These are phyloP conservation scores for Russula lepida DNA, from an alignment of 768 basidiomycete species.

Conservation along the genomic window DNA sequence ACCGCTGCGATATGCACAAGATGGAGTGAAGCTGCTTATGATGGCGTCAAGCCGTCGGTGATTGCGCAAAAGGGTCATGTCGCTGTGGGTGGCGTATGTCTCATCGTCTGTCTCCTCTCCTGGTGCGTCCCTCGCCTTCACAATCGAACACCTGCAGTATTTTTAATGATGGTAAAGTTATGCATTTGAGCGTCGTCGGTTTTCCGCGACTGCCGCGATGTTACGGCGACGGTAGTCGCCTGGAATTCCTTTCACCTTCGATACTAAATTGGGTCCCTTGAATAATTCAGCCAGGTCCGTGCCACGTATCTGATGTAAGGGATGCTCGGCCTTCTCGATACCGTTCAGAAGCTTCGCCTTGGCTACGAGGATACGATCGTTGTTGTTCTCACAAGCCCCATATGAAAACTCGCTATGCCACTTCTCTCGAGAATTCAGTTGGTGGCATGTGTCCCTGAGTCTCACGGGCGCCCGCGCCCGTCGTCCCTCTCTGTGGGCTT, in stretches of 20 bases:
- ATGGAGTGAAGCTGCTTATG: constrained; percentile 22
- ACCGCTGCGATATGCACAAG: constrained; percentile 23
- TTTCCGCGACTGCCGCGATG: neutral
- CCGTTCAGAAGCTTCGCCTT: neutral
- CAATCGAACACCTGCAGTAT: neutral
- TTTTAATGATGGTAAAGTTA: neutral
- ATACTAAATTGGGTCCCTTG: neutral
- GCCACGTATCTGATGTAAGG: neutral
- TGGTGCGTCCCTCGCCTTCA: neutral
- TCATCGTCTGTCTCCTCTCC: constrained; percentile 14
- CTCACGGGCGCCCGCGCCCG: neutral
- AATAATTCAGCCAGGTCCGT: neutral
- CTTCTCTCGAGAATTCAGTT: neutral
- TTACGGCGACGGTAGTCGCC: neutral
- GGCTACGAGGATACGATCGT: neutral
- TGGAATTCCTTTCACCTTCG: neutral
- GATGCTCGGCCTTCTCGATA: neutral
- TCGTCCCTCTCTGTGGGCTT: neutral
- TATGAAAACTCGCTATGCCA: neutral
- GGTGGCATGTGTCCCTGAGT: neutral
- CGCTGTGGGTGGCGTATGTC: constrained; percentile 22
- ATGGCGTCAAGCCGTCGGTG: constrained; percentile 19
- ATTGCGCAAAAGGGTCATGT: constrained; percentile 25
- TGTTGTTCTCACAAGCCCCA: neutral
- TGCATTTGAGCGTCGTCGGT: neutral